Base-by-base conservation (phyloP, 805 yeast species). In the Tetrapisispora pingtungensis region DNA sequence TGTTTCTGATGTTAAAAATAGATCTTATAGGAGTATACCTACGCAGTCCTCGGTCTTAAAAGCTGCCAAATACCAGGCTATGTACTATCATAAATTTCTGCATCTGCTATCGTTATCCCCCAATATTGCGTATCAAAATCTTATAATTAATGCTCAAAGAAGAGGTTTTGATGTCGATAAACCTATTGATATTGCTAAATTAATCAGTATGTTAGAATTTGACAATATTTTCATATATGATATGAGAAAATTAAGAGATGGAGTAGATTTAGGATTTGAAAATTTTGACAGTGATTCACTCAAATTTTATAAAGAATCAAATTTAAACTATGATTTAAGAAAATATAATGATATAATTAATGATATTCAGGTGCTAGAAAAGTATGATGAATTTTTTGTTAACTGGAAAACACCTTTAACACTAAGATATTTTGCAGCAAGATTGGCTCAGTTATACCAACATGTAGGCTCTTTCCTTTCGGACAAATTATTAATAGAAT, bases 1-100 rank as follows among this genome's bases (percentile, higher is more conserved):
- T 8, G 64, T 74, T 2, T 65, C 69, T 43, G 93, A 83, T 59
- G 73, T 81, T 22, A 83, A 83, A 58, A 81, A 89, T 1, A 66
- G 89, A 43, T 54, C 65, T 0, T 53, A 53, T 35, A 66, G 62
- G 34, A 52, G 49, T 1, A 47, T 73, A 1, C 88, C 89, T 0
- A 40, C 50, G 0, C 82, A 77, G 49, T 52, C 59, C 1, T 69
- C 75, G 12, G 81, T 78, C 0, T 47, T 75, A 13, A 54, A 61
- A 3, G 66, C 73, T 6, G 72, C 84, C 1, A 71, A 72, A 52
- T 47, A 70, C n/a, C 93, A 84, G 62, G 78, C 80, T 3, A 69
- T 70, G 62, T 72, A 78, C 49, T 84, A 84, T 56, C 64, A 75
- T 18, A 59, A 67, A 35, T 69, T 83, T 42, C 50, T 80, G 6